phyloP scores from a whole-genome alignment of 495 filamentous ascomycete species.

The Talaromyces wortmannii region DNA sequence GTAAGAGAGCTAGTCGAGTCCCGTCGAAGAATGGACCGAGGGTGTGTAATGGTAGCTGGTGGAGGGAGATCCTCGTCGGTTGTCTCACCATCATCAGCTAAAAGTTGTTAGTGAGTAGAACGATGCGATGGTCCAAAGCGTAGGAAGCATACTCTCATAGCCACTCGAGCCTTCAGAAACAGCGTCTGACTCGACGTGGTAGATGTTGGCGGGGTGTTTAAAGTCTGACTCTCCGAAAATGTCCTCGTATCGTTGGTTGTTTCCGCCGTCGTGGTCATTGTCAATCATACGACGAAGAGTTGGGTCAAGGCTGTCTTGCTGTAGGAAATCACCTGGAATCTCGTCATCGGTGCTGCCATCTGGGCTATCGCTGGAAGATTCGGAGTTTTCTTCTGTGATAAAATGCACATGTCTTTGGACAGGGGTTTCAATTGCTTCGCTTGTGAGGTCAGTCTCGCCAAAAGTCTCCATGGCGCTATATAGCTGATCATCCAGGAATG shows the following conservation, averaged over 20 bases:
- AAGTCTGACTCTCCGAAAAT: conserved; percentile 39
- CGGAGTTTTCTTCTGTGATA: conserved; percentile 28
- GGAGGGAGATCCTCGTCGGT: conserved; percentile 74
- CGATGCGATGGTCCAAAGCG: conserved; percentile 7
- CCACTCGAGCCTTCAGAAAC: conserved; percentile 62
- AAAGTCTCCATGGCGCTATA: conserved; percentile 40
- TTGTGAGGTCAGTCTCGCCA: conserved; percentile 34
- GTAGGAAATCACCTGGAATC: conserved; percentile 65
- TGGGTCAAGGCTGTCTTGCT: conserved; percentile 63
- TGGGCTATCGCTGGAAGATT: conserved; percentile 41
- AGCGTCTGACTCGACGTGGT: conserved; percentile 44
- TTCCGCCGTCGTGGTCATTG: conserved; percentile 37
- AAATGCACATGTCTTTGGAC: conserved; percentile 45
- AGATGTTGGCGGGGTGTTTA: conserved; percentile 36
- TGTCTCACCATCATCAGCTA: conserved; percentile 75
- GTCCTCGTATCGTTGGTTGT: conserved; percentile 36
- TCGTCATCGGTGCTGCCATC: conserved; percentile 45
- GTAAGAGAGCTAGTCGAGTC: conserved; percentile 42
- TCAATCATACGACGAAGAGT: conserved; percentile 64
- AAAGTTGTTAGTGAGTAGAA: conserved; percentile 44
- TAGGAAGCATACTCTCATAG: conserved; percentile 60
- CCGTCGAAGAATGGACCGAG: conserved; percentile 49
- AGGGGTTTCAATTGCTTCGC: conserved; percentile 34
- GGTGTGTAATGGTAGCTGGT: conserved; percentile 45
- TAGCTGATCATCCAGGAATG: conserved; percentile 46